Base-by-base conservation (phyloP, 2,329 filamentous ascomycete genomes). In the Monosporascus sp. region DNA sequence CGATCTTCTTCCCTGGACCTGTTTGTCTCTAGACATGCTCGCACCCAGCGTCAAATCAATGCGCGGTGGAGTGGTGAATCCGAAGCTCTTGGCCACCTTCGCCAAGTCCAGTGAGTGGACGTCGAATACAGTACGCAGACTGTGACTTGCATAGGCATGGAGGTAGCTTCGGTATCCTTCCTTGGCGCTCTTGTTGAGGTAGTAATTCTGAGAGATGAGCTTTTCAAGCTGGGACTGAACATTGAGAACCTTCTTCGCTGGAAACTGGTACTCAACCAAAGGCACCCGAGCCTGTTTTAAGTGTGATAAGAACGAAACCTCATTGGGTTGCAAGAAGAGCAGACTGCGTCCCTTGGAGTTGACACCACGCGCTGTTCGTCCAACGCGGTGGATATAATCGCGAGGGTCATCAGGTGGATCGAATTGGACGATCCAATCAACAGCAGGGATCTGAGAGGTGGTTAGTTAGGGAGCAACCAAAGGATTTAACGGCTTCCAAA, bases 351-450 rank as follows among this genome's bases (percentile, higher is more conserved):
- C 94, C 72, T 90, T 95, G 66, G 82, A 84, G 68, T 89, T 87
- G 55, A 84, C 79, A 50, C 92, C 93, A 72, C 94, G 82, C 0
- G 94, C 94, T 3, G 94, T 99, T 64, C 94, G 90, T 62, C 94
- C 94, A 17, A 97, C 94, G 54, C 94, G 89, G 77, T 99, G 94
- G 64, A 96, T 95, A 73, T 97, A 95, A 69, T 94, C 89, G 62
- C 88, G 80, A 22, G 90, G 88, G 68, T 95, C 90, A 78, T 96
- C 91, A 3, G 92, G 91, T 11, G 92, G 93, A 63, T 97, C 94
- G 65, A 95, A 96, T 71, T 97, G 92, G 57, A 97, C 85, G 61
- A 97, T 95, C 86, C 89, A 97, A 75, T 97, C 93, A 44, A 97
- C 93, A 22, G 89, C 87, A 0, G 93, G 93, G 58, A 97, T 97